phyloP scores from a whole-genome alignment of 768 basidiomycete genomes.

The Rubroboletus satanas region DNA sequence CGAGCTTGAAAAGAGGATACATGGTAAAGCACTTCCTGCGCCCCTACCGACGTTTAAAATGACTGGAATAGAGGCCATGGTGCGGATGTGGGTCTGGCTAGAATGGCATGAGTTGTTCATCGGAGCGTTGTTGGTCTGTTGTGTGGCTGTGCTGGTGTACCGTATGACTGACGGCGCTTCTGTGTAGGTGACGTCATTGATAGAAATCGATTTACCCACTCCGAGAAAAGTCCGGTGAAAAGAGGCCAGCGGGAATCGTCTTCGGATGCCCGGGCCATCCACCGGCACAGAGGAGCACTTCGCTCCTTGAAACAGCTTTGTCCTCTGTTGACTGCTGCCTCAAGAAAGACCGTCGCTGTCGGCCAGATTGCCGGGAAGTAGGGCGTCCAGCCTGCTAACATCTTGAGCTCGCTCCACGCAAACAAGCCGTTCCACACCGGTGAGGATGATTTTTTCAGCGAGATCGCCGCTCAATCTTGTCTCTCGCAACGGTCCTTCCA shows the following conservation, averaged over 20 bases:
- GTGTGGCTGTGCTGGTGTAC: background rate
- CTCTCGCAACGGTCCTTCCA: constrained; percentile 46
- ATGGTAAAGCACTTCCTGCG: background rate
- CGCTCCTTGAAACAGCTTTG: constrained; percentile 57
- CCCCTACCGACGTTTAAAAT: constrained; percentile 25
- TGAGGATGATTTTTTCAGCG: constrained; percentile 13
- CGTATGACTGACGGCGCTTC: background rate
- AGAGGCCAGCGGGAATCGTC: background rate
- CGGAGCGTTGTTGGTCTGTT: background rate
- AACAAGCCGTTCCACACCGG: constrained; percentile 55
- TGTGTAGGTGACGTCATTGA: background rate
- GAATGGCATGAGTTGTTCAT: constrained; percentile 7
- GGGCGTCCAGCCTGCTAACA: constrained; percentile 50
- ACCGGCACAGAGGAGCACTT: background rate
- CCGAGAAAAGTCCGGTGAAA: constrained; percentile 5
- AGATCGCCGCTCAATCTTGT: background rate
- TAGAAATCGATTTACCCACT: background rate
- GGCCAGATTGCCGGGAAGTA: constrained; percentile 57
- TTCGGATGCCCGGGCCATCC: background rate
- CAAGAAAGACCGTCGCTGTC: constrained; percentile 53
- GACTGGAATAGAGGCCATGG: constrained; percentile 35
- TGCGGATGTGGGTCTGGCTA: constrained; percentile 49
- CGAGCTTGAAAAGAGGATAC: background rate
- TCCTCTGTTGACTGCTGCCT: constrained; percentile 56
- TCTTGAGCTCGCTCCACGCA: constrained; percentile 68